Base-by-base conservation (phyloP, 2,329 filamentous ascomycete species). In the Aspergillus oerlinghausenensis region DNA sequence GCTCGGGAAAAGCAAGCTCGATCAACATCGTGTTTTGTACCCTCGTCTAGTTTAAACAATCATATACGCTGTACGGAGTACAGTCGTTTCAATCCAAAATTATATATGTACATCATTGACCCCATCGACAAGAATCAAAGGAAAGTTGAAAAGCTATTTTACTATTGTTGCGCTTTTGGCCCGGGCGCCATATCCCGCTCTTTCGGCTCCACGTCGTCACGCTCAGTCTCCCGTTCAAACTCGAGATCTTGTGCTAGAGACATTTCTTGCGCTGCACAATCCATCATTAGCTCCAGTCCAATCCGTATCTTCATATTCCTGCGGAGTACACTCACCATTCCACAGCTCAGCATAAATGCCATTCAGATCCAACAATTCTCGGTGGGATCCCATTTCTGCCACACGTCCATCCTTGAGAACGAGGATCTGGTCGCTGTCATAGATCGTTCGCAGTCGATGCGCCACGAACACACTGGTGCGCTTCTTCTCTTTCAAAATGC, bases 391-490 rank as follows among this genome's bases (percentile, higher is more conserved):
- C 73, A 84, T 86, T 77, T 97, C 94, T 2, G 87, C 90, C n/a
- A 97, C 92, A 14, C 79, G 80, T 0, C 94, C 94, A 58, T 89
- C 87, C 70, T 87, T 88, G 55, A 97, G 77, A 40, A 97, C 94
- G 66, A 97, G 92, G 65, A 97, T 97, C 65, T 92, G 79, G 74
- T 97, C 89, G 42, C 90, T 90, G 68, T 97, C 94, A 68, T 90
- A 96, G 63, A 99, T 97, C 0, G 94, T 97, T 52, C 93, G 84
- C 58, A 99, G 77, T 19, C 94, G 84, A 73, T 97, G 94, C 6
- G 94, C 94, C 4, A 99, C 89, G 70, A 97, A 97, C 1, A 99
- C 90, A 64, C 92, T 97, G 0, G 94, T 97, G 55, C 92, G 84
- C 3, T 80, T 80, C 77, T 96, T 96, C 67, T 96, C 92, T 64